phyloP scores from a whole-genome alignment of 768 basidiomycete species.

The Lactifluus piperatus region DNA sequence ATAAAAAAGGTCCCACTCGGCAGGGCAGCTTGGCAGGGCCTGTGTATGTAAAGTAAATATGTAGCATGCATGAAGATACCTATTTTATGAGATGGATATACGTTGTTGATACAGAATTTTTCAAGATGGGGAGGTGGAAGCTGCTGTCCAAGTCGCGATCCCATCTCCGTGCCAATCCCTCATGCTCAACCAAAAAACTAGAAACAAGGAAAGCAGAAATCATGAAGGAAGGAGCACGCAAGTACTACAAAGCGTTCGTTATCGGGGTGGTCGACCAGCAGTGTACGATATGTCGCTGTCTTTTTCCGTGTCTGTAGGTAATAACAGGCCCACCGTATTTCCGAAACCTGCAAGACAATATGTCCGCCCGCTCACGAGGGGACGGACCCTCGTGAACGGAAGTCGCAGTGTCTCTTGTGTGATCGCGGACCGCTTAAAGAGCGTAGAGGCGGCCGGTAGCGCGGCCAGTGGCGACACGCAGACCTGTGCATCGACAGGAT shows the following conservation, averaged over 20 bases:
- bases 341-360: slow-evolving; percentile 20
- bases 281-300: neutral
- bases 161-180: neutral
- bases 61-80: neutral
- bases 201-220: neutral
- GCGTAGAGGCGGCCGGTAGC: slow-evolving; percentile 24
- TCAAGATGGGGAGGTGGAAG: slow-evolving; percentile 8
- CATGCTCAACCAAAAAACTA: neutral
- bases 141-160: neutral
- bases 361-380: slow-evolving; percentile 14
- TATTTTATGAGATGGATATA: neutral
- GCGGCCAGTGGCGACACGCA: slow-evolving; percentile 45
- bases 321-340: slow-evolving; percentile 19
- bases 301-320: neutral
- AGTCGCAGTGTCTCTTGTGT: slow-evolving; percentile 13
- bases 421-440: neutral
- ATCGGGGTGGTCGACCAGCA: neutral
- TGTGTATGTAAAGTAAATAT: neutral
- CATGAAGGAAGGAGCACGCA: neutral
- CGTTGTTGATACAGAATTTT: neutral
- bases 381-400: slow-evolving; percentile 20
- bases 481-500: slow-evolving; percentile 41
- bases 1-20: neutral
- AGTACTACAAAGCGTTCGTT: neutral
- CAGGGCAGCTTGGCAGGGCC: neutral